Evolutionary conservation across 768 basidiomycete genomes (phyloP).

Genomic region (Glaciozyma martinii): DNA sequence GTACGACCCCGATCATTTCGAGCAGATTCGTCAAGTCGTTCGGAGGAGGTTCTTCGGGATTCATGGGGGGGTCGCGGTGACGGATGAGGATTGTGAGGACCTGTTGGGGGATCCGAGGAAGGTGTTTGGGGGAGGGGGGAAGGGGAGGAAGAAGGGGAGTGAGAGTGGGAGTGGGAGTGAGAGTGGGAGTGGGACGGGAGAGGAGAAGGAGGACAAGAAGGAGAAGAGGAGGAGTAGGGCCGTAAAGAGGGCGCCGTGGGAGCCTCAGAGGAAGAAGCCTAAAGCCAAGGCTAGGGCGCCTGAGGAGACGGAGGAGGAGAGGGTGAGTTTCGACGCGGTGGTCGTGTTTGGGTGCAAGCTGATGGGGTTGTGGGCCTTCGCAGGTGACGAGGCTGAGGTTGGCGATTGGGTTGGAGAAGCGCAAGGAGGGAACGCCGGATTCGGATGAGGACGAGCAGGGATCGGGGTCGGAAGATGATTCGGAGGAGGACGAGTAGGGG

Average conservation of each 20-base stretch:
- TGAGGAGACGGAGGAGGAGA: constrained; percentile 1
- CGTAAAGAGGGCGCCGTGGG: background rate
- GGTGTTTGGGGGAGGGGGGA: background rate
- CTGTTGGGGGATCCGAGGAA: background rate
- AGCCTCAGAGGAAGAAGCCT: background rate
- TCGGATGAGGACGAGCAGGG: no score
- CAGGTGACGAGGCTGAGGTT: background rate
- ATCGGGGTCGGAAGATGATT: no score
- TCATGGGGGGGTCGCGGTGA: constrained; percentile 56
- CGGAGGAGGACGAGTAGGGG: no score
- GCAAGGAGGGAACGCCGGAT: no score
- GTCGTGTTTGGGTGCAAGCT: background rate
- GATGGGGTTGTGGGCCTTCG: background rate
- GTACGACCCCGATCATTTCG: constrained; percentile 67
- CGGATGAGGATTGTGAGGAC: constrained; percentile 5
- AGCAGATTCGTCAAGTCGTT: constrained; percentile 73
- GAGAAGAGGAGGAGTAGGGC: background rate
- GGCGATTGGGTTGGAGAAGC: background rate
- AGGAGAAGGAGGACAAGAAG: background rate
- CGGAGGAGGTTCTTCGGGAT: constrained; percentile 72
- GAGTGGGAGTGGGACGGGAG: background rate
- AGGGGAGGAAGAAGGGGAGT: background rate
- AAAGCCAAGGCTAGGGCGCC: background rate
- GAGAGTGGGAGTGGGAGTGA: background rate
- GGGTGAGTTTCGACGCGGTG: background rate